A percentile compares a stretch with the other conserved stretches of the same genome.
Conservation (phyloP, 257 asterid genomes). For the Cruciata laevipes region DNA sequence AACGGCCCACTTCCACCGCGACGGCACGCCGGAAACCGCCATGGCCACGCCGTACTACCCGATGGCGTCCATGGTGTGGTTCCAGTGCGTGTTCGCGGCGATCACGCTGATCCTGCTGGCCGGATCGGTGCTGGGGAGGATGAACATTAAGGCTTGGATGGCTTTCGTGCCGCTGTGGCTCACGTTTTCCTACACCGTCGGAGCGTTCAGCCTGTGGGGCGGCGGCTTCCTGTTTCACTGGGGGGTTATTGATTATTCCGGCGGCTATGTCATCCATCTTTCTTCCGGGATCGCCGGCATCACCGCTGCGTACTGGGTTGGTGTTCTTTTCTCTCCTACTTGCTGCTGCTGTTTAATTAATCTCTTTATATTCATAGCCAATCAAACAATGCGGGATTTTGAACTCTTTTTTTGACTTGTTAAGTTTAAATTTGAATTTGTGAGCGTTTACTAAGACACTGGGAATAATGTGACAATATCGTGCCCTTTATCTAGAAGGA, state of each 20-base stretch:
- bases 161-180: conserved; percentile 63
- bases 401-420: background rate
- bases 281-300: conserved; percentile 63
- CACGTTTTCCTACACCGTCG: conserved; percentile 54
- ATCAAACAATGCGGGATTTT: background rate
- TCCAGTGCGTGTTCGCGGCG: conserved; percentile 56
- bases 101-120: conserved; percentile 39
- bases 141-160: conserved; percentile 67
- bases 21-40: conserved; percentile 41
- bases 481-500: background rate
- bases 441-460: background rate
- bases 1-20: conserved; percentile 23
- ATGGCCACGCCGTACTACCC: conserved; percentile 39
- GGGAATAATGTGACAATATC: background rate
- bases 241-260: conserved; percentile 65
- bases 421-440: background rate
- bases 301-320: conserved; percentile 62
- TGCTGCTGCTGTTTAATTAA: background rate
- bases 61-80: conserved; percentile 63
- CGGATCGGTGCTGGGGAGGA: conserved; percentile 55
- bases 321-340: background rate
- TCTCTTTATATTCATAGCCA: background rate
- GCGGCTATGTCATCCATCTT: conserved; percentile 61
- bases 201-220: conserved; percentile 68
- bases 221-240: conserved; percentile 55